These are phyloP conservation scores for Crucihimalaya himalaica DNA, from an alignment of 345 rosid species.

Conservation along the genomic window DNA sequence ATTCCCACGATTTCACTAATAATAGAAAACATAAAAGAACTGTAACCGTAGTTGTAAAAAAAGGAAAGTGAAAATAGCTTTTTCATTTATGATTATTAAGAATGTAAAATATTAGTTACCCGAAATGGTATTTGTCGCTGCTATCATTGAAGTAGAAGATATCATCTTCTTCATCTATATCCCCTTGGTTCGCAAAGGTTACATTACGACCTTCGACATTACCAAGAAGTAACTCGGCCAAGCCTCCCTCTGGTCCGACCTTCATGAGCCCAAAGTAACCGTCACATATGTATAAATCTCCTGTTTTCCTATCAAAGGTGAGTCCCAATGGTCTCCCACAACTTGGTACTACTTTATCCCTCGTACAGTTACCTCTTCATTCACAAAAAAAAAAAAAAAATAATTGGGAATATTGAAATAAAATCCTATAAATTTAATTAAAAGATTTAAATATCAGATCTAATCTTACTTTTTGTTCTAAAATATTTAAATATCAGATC, in stretches of 20 bases:
- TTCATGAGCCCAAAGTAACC: constrained; percentile 70
- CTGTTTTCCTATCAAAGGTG: constrained; percentile 54
- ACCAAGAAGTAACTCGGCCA: constrained; percentile 48
- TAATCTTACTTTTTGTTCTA: no score
- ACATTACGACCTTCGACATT: constrained; percentile 56
- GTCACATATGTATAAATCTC: constrained; percentile 78
- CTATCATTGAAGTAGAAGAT: constrained; percentile 69
- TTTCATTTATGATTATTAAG: no score
- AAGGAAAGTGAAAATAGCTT: no score
- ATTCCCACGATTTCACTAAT: no score
- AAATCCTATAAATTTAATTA: no score
- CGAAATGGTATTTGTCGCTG: constrained; percentile 55
- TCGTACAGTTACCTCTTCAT: constrained; percentile 35
- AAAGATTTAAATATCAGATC: no score
- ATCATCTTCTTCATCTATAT: constrained; percentile 61
- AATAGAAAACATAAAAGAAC: no score
- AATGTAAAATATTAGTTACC: constrained; percentile 38
- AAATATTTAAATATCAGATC: no score
- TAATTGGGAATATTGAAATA: no score
- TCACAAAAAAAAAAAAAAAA: neutral
- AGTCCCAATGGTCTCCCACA: constrained; percentile 84
- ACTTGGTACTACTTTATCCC: constrained; percentile 44
- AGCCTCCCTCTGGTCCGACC: constrained; percentile 68
- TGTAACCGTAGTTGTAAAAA: no score
- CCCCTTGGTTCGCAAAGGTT: constrained; percentile 63